Conservation (phyloP, 2,329 filamentous ascomycete genomes). For the Chaetothyriales sp. region DNA sequence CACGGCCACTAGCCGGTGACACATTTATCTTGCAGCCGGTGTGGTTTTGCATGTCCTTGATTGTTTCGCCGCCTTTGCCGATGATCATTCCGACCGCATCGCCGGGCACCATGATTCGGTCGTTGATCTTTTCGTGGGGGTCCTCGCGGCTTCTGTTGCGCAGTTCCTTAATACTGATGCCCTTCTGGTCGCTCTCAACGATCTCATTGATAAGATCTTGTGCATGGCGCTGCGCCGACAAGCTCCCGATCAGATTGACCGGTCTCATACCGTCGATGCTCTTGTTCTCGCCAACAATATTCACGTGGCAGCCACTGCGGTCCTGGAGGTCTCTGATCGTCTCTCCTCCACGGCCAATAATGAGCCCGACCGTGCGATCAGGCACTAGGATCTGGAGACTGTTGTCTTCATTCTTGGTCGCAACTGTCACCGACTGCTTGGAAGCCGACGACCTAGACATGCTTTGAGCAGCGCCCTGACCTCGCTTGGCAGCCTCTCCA, state of each 20-base stretch:
- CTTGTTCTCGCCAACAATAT: conserved; percentile 86
- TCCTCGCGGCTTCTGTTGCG: conserved; percentile 28
- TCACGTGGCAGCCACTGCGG: conserved; percentile 83
- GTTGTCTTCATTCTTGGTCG: conserved; percentile 55
- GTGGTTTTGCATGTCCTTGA: conserved; percentile 77
- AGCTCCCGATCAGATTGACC: conserved; percentile 74
- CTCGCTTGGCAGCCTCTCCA: conserved; percentile 45
- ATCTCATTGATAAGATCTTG: conserved; percentile 87
- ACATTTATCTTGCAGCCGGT: conserved; percentile 94
- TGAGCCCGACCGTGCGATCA: conserved; percentile 79
- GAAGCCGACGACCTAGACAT: conserved; percentile 8
- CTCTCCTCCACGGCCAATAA: conserved; percentile 85
- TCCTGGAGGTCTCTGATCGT: conserved; percentile 88
- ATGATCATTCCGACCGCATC: conserved; percentile 95
- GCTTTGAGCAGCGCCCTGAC: conserved; percentile 4
- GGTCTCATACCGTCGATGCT: conserved; percentile 79
- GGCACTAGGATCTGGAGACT: conserved; percentile 89
- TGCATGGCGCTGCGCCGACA: conserved; percentile 57
- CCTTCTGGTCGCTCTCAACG: conserved; percentile 61
- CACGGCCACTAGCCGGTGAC: conserved; percentile 61
- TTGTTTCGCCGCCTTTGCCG: conserved; percentile 82
- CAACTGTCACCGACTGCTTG: conserved; percentile 9
- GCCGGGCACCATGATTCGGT: conserved; percentile 71
- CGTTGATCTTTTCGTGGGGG: conserved; percentile 48
- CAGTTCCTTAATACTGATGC: conserved; percentile 19